Evolutionary conservation across 441 rosid genomes (phyloP), one percentile per base, ranked within the genome.

Genomic region (Erodium trifolium): DNA sequence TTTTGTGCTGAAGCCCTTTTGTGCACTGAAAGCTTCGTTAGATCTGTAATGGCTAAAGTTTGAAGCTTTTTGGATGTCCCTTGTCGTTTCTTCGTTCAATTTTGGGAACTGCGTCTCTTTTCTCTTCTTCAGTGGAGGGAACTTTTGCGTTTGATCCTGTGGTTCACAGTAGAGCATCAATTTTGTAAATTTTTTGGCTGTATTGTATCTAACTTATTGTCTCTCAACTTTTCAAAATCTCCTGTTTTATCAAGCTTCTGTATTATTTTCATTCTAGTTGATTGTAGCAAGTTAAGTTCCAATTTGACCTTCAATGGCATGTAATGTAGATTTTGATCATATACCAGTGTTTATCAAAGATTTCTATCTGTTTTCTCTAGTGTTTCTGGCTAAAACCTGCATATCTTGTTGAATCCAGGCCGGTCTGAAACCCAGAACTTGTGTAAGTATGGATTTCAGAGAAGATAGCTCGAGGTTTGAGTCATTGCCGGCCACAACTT

Each of bases 401-500:
- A 5, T 34, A 34, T 34, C 37, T 34, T 34, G 37, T 34, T 34
- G 37, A 34, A 34, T 34, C 37, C 37, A 34, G 37, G 37, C 37
- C 5, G 51, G 29, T 39, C 51, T 69, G 53, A 76, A 70, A 71
- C 71, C 11, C 12, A 68, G 73, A 75, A 72, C 71, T 73, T 0
- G 69, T 65, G 67, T 71, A 65, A 67, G 31, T 65, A 89, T 91
- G 96, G 96, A 88, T 79, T 71, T 75, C 51, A 80, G 73, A 75
- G 96, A 83, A 77, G 93, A 89, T 74, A 93, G 89, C 76, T 78
- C 84, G 35, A 84, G 93, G 77, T 84, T 84, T 51, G 86, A 81
- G 35, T 75, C 78, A 0, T 71, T 88, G 35, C 23, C 62, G 2
- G 62, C 62, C 7, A 55, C 81, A 37, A 86, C 96, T 1, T 68